phyloP scores from a whole-genome alignment of 1,139 yeast species.

The Yamadazyma dushanensis region DNA sequence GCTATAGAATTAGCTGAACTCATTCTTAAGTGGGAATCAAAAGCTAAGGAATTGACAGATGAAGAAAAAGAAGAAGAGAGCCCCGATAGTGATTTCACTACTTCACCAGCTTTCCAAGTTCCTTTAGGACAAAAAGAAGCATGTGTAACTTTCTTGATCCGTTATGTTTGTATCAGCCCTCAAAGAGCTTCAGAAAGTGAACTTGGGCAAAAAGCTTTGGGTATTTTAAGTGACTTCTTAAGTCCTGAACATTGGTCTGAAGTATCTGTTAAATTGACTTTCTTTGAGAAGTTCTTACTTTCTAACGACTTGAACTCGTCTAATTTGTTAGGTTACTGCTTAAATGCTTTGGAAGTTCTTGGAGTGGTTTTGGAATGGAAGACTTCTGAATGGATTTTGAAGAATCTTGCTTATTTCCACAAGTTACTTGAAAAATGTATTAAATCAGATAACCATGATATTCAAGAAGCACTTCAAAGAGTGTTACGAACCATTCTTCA shows the following conservation, averaged over 20 bases:
- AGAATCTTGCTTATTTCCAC: constrained; percentile 67
- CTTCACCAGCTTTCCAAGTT: constrained; percentile 51
- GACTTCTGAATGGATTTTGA: constrained; percentile 70
- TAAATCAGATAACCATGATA: constrained; percentile 79
- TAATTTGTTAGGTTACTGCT: constrained; percentile 67
- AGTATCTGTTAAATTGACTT: constrained; percentile 76
- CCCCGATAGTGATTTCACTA: constrained; percentile 31
- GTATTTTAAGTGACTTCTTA: constrained; percentile 69
- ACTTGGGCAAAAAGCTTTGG: constrained; percentile 77
- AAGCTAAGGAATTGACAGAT: constrained; percentile 28
- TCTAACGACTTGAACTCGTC: constrained; percentile 72
- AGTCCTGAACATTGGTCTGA: constrained; percentile 83
- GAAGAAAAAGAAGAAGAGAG: constrained; percentile 13
- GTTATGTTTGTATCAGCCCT: constrained; percentile 86
- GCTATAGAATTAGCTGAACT: constrained; percentile 90
- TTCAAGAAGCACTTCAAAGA: constrained; percentile 77
- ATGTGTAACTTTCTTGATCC: constrained; percentile 83
- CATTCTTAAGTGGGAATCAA: constrained; percentile 81
- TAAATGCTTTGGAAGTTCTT: constrained; percentile 88
- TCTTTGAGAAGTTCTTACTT: constrained; percentile 82
- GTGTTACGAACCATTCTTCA: constrained; percentile 66
- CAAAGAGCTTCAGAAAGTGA: constrained; percentile 84
- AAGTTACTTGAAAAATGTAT: constrained; percentile 79
- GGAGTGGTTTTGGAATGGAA: constrained; percentile 84
- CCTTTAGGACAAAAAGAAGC: constrained; percentile 87